Base-by-base conservation (phyloP, 2,329 filamentous ascomycete genomes). In the Fusarium annulatum region DNA sequence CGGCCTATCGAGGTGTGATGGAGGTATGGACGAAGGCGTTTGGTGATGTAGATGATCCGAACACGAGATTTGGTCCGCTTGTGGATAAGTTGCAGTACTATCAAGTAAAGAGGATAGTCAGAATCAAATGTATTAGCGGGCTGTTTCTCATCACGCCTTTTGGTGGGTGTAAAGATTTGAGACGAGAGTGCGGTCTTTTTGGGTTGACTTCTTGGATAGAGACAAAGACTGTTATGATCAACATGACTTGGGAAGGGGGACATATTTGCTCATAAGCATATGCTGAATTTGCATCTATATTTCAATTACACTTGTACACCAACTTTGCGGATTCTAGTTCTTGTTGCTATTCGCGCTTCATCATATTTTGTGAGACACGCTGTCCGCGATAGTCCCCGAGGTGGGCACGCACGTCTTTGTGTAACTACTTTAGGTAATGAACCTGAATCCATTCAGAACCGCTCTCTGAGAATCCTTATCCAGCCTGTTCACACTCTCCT, bases 241-340 rank as follows among this genome's bases (percentile, higher is more conserved):
- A 26, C 18, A 19, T 10, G n/a, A 52, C 16, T 34, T 23, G 2
- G n/a, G 14, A 16, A 7, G 14, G 2, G 4, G 26, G 2, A 3
- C 19, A 30, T 11, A 5, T 49, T 30, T 30, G 1, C 7, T n/a
- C 4, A 16, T 48, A 5, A 7, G 9, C 16, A 18, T 18, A 39
- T 1, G 11, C 10, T 26, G 10, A 14, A 33, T 33, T 3, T 4
- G 2, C 3, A 2, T 49, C 0, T 2, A 11, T 3, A 21, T 21
- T 49, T 18, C 9, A 49, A 49, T 5, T 9, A 6, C 2, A 9
- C 0, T 9, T 18, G 0, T 23, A 16, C 3, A 9, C 7, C 15
- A 6, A 4, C 7, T 7, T 33, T 18, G 7, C 19, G 5, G 3
- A 16, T 16, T n/a, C 2, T 18, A 9, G 19, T 6, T 21, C 21